These are phyloP conservation scores for Puccinia hordei DNA, from an alignment of 1,284 basidiomycete genomes.

Conservation along the genomic window DNA sequence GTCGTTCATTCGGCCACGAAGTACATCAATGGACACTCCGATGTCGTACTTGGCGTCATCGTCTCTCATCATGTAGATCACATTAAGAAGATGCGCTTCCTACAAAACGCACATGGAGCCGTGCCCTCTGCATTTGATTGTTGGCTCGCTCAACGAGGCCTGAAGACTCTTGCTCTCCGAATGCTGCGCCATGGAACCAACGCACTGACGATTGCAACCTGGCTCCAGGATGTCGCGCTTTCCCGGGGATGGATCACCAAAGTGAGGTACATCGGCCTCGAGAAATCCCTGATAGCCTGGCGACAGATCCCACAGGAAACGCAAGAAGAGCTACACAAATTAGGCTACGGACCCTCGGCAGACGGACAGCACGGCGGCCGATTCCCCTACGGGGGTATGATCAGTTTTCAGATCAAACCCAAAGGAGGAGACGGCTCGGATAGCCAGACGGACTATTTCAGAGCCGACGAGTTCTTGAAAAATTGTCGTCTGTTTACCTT, in stretches of 20 bases:
- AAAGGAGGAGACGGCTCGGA: slow-evolving; percentile 59
- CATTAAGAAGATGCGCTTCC: slow-evolving; percentile 72
- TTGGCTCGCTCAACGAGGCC: slow-evolving; percentile 86
- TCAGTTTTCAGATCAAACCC: slow-evolving; percentile 66
- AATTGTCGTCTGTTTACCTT: slow-evolving; percentile 74
- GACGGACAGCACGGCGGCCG: slow-evolving; percentile 59
- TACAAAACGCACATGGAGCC: slow-evolving; percentile 73
- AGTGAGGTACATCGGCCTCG: slow-evolving; percentile 84
- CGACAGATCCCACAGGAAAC: slow-evolving; percentile 63
- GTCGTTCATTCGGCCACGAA: slow-evolving; percentile 72
- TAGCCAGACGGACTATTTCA: slow-evolving; percentile 55
- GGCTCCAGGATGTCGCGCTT: slow-evolving; percentile 64
- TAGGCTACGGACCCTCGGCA: slow-evolving; percentile 58
- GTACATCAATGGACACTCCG: slow-evolving; percentile 75
- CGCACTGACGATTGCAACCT: slow-evolving; percentile 74
- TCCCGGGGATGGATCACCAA: slow-evolving; percentile 67
- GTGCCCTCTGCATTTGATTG: slow-evolving; percentile 74
- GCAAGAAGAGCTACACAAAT: slow-evolving; percentile 49
- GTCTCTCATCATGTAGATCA: slow-evolving; percentile 64
- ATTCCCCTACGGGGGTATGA: slow-evolving; percentile 66
- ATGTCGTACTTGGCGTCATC: slow-evolving; percentile 74
- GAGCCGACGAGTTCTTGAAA: slow-evolving; percentile 72
- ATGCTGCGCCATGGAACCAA: slow-evolving; percentile 85
- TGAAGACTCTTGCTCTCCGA: slow-evolving; percentile 80
- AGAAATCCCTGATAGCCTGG: slow-evolving; percentile 68